Conservation (phyloP, 23 red algal species). For the Chondrus crispus region DNA sequence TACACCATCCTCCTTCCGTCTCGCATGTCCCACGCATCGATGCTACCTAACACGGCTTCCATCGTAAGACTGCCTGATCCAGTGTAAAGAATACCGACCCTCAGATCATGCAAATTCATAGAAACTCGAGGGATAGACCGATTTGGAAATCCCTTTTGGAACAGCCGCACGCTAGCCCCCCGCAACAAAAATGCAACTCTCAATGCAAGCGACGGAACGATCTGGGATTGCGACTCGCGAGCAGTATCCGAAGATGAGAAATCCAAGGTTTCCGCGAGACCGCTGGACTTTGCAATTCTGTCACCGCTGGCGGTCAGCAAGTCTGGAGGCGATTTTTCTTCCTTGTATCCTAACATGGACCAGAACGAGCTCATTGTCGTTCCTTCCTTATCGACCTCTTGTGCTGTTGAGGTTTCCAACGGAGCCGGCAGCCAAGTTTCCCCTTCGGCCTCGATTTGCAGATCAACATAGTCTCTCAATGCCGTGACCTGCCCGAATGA, state of each 20-base stretch:
- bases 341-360: slow-evolving; percentile 40
- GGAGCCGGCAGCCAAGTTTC: slow-evolving; percentile 1
- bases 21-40: slow-evolving; percentile 52
- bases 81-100: slow-evolving; percentile 26
- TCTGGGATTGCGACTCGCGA: background rate
- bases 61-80: slow-evolving; percentile 1
- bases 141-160: slow-evolving; percentile 27
- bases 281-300: background rate
- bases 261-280: background rate
- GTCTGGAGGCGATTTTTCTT: background rate
- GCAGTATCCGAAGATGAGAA: too few relatives aligned
- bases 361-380: slow-evolving; percentile 40
- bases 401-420: background rate
- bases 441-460: slow-evolving; percentile 22
- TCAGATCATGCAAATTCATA: slow-evolving; percentile 33
- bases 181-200: slow-evolving; percentile 49
- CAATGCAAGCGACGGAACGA: background rate
- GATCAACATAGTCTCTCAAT: slow-evolving; percentile 61
- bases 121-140: background rate
- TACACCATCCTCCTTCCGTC: slow-evolving; percentile 28
- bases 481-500: slow-evolving; percentile 48
- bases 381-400: background rate
- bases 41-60: slow-evolving; percentile 41
- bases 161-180: slow-evolving; percentile 37
- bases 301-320: background rate